These are phyloP conservation scores for Rutstroemia sp. DNA, from an alignment of 2,329 filamentous ascomycete species.

Conservation along the genomic window DNA sequence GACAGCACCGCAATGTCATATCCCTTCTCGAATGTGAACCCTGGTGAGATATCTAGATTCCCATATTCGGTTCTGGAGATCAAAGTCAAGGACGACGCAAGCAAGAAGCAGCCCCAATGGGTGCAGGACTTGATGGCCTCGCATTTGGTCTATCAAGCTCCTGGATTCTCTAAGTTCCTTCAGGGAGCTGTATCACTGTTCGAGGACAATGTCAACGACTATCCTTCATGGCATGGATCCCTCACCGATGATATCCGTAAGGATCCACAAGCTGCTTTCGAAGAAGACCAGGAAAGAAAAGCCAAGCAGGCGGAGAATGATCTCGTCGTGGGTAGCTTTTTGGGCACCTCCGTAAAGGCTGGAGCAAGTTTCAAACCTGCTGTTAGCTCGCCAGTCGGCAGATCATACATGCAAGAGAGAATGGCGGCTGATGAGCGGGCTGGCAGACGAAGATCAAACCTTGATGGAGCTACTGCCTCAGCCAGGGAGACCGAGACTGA, in stretches of 20 bases:
- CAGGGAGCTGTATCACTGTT: slow-evolving; percentile 89
- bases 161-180: slow-evolving; percentile 93
- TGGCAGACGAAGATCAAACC: slow-evolving; percentile 24
- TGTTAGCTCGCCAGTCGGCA: slow-evolving; percentile 59
- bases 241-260: slow-evolving; percentile 90
- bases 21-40: slow-evolving; percentile 79
- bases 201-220: slow-evolving; percentile 90
- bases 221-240: slow-evolving; percentile 93
- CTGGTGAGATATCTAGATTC: slow-evolving; percentile 86
- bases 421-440: slow-evolving; percentile 38
- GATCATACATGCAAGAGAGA: slow-evolving; percentile 54
- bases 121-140: slow-evolving; percentile 86
- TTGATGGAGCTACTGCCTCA: slow-evolving; percentile 23
- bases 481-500: slow-evolving; percentile 22
- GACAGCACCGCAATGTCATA: slow-evolving; percentile 77
- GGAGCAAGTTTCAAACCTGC: slow-evolving; percentile 48
- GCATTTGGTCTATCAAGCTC: slow-evolving; percentile 82
- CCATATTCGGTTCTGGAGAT: slow-evolving; percentile 89
- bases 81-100: slow-evolving; percentile 65
- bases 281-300: slow-evolving; percentile 80
- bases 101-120: slow-evolving; percentile 71
- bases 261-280: slow-evolving; percentile 83
- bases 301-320: slow-evolving; percentile 80
- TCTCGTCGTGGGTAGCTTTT: slow-evolving; percentile 79
- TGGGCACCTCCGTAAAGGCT: slow-evolving; percentile 41